These are phyloP conservation scores for Sporisorium graminicola DNA, from an alignment of 1,284 basidiomycete genomes.

Conservation along the genomic window DNA sequence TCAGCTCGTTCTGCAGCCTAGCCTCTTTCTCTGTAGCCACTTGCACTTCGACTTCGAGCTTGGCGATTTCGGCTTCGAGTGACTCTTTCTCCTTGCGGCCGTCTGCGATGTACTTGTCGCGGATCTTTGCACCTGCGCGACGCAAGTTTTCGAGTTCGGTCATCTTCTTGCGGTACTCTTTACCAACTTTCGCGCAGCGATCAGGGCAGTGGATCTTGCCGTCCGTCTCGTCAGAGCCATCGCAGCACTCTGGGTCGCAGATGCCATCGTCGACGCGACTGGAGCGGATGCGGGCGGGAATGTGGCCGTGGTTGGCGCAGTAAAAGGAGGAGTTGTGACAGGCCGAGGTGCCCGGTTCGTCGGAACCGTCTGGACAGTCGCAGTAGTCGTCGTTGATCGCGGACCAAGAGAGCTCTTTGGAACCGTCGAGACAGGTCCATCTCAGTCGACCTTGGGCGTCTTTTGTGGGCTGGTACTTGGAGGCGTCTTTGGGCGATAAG, in stretches of 20 bases:
- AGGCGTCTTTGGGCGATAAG: constrained; percentile 7
- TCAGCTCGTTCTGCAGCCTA: constrained; percentile 38
- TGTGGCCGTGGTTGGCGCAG: constrained; percentile 89
- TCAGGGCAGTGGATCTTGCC: constrained; percentile 78
- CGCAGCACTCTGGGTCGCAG: constrained; percentile 96
- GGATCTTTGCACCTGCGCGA: constrained; percentile 87
- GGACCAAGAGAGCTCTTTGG: constrained; percentile 74
- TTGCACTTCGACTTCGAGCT: constrained; percentile 75
- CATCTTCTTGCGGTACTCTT: constrained; percentile 76
- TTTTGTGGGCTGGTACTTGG: constrained; percentile 26
- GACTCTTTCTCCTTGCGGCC: constrained; percentile 75
- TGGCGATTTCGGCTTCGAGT: constrained; percentile 59
- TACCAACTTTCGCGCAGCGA: constrained; percentile 81
- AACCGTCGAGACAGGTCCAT: constrained; percentile 61
- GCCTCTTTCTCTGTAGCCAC: constrained; percentile 73
- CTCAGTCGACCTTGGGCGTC: constrained; percentile 21
- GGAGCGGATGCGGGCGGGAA: constrained; percentile 81
- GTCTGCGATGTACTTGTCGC: constrained; percentile 86
- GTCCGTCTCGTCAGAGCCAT: constrained; percentile 89
- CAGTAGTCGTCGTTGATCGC: constrained; percentile 95
- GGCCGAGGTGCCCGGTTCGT: constrained; percentile 92
- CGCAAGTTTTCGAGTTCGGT: constrained; percentile 82
- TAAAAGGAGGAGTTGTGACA: constrained; percentile 83
- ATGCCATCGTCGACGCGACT: constrained; percentile 93
- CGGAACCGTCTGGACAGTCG: constrained; percentile 91